A percentile compares a stretch with the other conserved stretches of the same genome.
phyloP scores from a whole-genome alignment of 2,329 filamentous ascomycete genomes.

The Claviceps fusiformis region DNA sequence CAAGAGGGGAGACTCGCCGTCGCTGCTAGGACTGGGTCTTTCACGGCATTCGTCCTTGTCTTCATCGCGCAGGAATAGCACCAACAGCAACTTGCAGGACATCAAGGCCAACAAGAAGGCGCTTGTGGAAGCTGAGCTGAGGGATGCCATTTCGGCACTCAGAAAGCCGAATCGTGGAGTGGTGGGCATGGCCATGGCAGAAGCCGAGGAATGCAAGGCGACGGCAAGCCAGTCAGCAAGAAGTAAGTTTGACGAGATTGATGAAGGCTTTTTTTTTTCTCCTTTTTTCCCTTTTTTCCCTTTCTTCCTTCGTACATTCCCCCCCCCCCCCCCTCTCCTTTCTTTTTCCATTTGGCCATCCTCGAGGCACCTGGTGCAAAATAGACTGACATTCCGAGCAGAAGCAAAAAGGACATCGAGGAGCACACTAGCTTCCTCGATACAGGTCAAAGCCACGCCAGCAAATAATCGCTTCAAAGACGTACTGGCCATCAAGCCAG shows the following conservation, averaged over 20 bases:
- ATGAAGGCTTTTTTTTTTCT: not conserved
- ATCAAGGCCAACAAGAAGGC: constrained; percentile 51
- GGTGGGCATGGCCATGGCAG: constrained; percentile 52
- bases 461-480: constrained; percentile 41
- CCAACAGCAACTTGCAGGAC: constrained; percentile 37
- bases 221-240: constrained; percentile 28
- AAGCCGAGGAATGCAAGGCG: constrained; percentile 50
- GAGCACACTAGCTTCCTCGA: constrained; percentile 20
- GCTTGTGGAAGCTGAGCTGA: constrained; percentile 53
- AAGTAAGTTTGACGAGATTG: constrained; percentile 30
- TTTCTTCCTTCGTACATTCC: too few relatives aligned
- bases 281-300: not conserved
- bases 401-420: constrained; percentile 39
- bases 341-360: not conserved
- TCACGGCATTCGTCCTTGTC: constrained; percentile 26
- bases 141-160: constrained; percentile 58
- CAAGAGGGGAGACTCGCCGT: constrained; percentile 26
- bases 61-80: constrained; percentile 29
- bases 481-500: constrained; percentile 23
- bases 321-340: not conserved
- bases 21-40: constrained; percentile 10
- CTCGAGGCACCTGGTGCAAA: not conserved
- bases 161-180: constrained; percentile 64
- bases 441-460: constrained; percentile 45
- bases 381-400: constrained; percentile 20